phyloP scores from a whole-genome alignment of 345 rosid species.

The Dovyalis caffra region DNA sequence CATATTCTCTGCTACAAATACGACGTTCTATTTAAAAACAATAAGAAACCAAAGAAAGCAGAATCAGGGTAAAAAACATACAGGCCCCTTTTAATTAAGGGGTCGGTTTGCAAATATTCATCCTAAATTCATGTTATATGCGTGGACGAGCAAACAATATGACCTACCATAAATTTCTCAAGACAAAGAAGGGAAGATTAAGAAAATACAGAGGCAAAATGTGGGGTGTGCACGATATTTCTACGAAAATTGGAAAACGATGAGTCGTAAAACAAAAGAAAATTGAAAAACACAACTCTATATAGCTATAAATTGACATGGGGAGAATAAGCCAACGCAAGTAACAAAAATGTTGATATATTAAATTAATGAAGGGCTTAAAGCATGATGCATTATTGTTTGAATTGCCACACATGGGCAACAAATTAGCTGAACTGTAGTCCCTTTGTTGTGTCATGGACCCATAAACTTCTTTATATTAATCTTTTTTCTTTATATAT shows the following conservation, averaged over 20 bases:
- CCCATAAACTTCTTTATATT: conserved; percentile 21
- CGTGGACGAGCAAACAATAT: not conserved
- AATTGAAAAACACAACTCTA: too few relatives aligned
- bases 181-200: not conserved
- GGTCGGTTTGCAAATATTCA: not conserved
- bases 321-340: not conserved
- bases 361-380: not conserved
- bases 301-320: not conserved
- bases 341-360: not conserved
- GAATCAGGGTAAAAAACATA: not conserved
- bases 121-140: not conserved
- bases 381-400: conserved; percentile 2
- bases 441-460: conserved; percentile 21
- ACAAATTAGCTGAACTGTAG: conserved; percentile 36
- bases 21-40: not conserved
- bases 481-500: not conserved
- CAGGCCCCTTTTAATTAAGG: not conserved
- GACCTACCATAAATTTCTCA: not conserved
- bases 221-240: not conserved
- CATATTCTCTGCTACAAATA: not conserved
- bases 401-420: conserved; percentile 32
- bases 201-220: not conserved
- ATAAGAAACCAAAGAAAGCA: not conserved
- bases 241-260: not conserved
- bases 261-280: not conserved